Evolutionary conservation across 331 rosid genomes (phyloP).

Genomic region (Malus hybrid): DNA sequence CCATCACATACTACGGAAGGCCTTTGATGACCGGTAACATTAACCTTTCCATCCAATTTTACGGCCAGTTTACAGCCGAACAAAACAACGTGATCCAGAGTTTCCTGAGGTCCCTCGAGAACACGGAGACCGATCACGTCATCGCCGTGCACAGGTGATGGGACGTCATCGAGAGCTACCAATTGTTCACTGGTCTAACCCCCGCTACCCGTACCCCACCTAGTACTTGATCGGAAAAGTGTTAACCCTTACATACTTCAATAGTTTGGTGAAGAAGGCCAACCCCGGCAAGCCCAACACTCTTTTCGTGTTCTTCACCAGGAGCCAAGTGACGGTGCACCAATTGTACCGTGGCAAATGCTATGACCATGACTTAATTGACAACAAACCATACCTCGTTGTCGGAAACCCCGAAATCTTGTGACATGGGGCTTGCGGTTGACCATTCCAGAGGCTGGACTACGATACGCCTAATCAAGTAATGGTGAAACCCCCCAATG

Average conservation of each 20-base stretch:
- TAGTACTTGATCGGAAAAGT: not conserved
- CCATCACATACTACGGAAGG: not conserved
- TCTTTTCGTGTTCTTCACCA: not conserved
- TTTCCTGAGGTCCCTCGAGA: not conserved
- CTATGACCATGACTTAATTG: not conserved
- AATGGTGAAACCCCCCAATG: not conserved
- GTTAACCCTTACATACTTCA: not conserved
- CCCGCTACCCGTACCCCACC: not conserved
- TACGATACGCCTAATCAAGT: not conserved
- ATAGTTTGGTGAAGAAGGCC: not conserved
- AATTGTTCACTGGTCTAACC: not conserved
- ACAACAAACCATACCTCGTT: not conserved
- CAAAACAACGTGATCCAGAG: not conserved
- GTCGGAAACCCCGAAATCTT: not conserved
- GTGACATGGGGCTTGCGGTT: not conserved
- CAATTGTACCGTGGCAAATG: not conserved
- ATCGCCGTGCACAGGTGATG: not conserved
- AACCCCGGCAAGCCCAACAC: not conserved
- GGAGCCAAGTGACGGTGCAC: not conserved
- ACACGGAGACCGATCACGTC: not conserved
- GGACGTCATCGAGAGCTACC: conserved; percentile 1
- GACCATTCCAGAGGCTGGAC: not conserved
- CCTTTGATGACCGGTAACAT: not conserved
- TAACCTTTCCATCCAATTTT: not conserved
- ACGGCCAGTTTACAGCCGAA: not conserved